These are phyloP conservation scores for Aspergillus kassunensis DNA, from an alignment of 495 filamentous ascomycete species.

Conservation along the genomic window DNA sequence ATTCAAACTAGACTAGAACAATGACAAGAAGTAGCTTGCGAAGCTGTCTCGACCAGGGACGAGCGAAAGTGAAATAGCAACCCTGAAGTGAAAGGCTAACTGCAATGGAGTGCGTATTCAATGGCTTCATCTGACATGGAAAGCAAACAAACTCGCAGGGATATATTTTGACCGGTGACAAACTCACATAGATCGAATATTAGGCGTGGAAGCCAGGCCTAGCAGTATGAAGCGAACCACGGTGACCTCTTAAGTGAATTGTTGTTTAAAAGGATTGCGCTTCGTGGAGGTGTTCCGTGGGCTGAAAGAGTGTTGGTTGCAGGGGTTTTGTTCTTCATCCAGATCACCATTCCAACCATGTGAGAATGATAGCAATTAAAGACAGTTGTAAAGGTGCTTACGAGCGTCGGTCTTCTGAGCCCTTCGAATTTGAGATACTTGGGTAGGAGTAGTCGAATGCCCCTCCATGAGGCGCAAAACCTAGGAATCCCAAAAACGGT, in stretches of 20 bases:
- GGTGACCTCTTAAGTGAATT: slow-evolving; percentile 17
- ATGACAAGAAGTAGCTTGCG: not conserved
- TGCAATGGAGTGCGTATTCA: too few species aligned
- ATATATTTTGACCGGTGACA: too few species aligned
- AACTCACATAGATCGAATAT: slow-evolving; percentile 34
- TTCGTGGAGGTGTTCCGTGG: slow-evolving; percentile 5
- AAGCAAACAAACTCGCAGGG: too few species aligned
- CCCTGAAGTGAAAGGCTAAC: not conserved
- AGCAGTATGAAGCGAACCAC: slow-evolving; percentile 27
- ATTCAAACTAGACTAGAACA: not conserved
- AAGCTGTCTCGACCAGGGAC: too few species aligned
- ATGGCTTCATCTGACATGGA: not conserved
- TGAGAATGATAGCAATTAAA: not conserved
- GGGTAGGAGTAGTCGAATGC: not conserved
- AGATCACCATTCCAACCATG: slow-evolving; percentile 15
- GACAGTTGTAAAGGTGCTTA: not conserved
- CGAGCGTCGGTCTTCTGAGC: not conserved
- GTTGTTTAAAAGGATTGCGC: slow-evolving; percentile 5
- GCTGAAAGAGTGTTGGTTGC: slow-evolving; percentile 15
- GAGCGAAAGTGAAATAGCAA: not conserved
- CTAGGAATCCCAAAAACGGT: slow-evolving; percentile 14
- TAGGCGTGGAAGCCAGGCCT: slow-evolving; percentile 31
- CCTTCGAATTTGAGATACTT: not conserved
- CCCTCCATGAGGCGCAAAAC: slow-evolving; percentile 10
- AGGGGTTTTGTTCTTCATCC: slow-evolving; percentile 12